phyloP scores from a whole-genome alignment of 140 eudicot genomes.

The Anethum foeniculum region DNA sequence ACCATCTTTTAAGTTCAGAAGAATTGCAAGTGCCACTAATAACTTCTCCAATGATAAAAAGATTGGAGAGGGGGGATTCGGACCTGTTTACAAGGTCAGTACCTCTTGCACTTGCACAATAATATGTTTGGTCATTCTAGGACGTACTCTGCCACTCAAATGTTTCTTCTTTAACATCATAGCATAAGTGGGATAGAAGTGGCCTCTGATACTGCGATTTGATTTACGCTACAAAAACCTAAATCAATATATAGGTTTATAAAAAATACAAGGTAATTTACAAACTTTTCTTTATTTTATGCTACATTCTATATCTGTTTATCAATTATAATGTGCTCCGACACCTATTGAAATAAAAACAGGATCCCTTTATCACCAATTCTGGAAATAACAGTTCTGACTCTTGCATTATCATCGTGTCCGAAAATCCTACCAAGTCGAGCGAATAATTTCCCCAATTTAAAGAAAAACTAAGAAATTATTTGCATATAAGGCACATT shows the following conservation, averaged over 20 bases:
- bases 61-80: slow-evolving; percentile 30
- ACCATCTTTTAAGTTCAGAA: slow-evolving; percentile 20
- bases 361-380: no score
- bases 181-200: no score
- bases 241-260: background rate
- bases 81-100: slow-evolving; percentile 30
- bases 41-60: slow-evolving; percentile 20
- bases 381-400: background rate
- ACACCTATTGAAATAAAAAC: background rate
- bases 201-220: background rate
- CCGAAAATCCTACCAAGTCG: background rate
- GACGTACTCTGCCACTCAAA: no score
- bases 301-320: background rate
- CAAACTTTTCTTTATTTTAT: no score
- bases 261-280: no score
- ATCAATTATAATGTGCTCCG: background rate
- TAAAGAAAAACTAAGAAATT: no score
- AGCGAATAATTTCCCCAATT: no score
- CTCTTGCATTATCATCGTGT: background rate
- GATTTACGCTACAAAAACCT: background rate
- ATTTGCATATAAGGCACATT: no score
- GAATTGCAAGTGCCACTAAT: slow-evolving; percentile 16
- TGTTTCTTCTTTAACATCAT: no score
- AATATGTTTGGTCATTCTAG: background rate
- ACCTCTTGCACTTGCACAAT: no score